A percentile compares a stretch with the other conserved stretches of the same genome.
Evolutionary conservation across 441 rosid genomes (phyloP).

Genomic region (Corymbia citriodora): DNA sequence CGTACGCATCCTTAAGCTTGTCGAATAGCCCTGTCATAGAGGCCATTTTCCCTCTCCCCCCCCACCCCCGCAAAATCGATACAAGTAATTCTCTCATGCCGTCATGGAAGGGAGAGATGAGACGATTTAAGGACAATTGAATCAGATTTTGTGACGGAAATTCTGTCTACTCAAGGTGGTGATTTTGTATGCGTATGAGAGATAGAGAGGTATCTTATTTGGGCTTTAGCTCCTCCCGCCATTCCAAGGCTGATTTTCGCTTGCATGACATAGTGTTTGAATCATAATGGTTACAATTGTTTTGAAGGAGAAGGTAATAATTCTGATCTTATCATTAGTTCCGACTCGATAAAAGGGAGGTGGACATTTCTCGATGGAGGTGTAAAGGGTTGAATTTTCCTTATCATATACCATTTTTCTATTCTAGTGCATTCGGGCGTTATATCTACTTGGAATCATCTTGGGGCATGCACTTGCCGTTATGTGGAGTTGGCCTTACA

Average conservation of each 20-base stretch:
- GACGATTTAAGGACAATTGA: not conserved
- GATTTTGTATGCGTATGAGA: not conserved
- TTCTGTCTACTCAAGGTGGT: not conserved
- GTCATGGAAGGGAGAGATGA: not conserved
- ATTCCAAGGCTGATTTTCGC: no score
- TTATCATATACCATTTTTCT: not conserved
- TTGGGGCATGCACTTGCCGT: no score
- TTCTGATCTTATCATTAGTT: no score
- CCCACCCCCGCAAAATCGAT: not conserved
- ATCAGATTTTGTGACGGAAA: not conserved
- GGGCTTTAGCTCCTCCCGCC: no score
- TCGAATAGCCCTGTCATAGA: fast-evolving
- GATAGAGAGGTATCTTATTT: no score
- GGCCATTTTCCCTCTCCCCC: fast-evolving
- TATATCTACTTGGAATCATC: no score
- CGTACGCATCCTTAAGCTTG: not conserved
- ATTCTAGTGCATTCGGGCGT: no score
- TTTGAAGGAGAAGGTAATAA: not conserved
- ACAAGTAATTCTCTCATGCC: not conserved
- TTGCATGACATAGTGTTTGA: no score
- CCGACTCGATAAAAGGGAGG: not conserved
- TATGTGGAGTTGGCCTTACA: no score
- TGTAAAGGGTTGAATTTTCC: not conserved
- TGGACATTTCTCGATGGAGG: not conserved
- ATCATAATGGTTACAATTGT: not conserved